Conservation (phyloP, 805 yeast genomes). For the Candida orba region DNA sequence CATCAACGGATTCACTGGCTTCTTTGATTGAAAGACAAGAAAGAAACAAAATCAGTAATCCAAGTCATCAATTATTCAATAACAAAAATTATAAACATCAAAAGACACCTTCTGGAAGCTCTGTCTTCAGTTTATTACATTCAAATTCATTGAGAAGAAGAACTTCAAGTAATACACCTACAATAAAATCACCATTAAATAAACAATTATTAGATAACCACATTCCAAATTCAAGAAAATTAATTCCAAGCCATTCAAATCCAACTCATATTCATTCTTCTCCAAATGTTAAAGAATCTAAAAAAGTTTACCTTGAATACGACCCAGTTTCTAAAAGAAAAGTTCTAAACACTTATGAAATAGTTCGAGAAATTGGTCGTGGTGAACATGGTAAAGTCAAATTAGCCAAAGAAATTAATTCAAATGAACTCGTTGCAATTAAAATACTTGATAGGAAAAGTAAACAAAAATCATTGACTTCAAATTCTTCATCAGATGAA, state of each 20-base stretch:
- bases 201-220: slow-evolving; percentile 1
- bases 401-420: slow-evolving; percentile 68
- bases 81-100: neutral
- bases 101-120: slow-evolving; percentile 12
- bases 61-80: slow-evolving; percentile 29
- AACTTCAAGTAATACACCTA: slow-evolving; percentile 7
- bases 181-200: slow-evolving; percentile 13
- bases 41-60: slow-evolving; percentile 34
- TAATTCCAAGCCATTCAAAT: slow-evolving; percentile 18
- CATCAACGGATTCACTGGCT: slow-evolving; percentile 31
- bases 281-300: slow-evolving; percentile 71
- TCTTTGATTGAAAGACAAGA: slow-evolving; percentile 34
- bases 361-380: slow-evolving; percentile 76
- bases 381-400: slow-evolving; percentile 99
- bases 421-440: slow-evolving; percentile 73
- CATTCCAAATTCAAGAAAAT: slow-evolving; percentile 10
- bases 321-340: slow-evolving; percentile 82
- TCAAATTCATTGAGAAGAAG: slow-evolving; percentile 6
- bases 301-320: slow-evolving; percentile 70
- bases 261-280: slow-evolving; percentile 23
- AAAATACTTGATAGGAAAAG: slow-evolving; percentile 81
- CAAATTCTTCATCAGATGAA: slow-evolving; percentile 38
- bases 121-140: slow-evolving; percentile 13
- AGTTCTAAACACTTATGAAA: slow-evolving; percentile 83
- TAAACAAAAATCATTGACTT: slow-evolving; percentile 36